Evolutionary conservation across 352 stramenopile genomes (phyloP), one percentile per base, ranked within the genome.

Genomic region (Globisporangium mamillatum): DNA sequence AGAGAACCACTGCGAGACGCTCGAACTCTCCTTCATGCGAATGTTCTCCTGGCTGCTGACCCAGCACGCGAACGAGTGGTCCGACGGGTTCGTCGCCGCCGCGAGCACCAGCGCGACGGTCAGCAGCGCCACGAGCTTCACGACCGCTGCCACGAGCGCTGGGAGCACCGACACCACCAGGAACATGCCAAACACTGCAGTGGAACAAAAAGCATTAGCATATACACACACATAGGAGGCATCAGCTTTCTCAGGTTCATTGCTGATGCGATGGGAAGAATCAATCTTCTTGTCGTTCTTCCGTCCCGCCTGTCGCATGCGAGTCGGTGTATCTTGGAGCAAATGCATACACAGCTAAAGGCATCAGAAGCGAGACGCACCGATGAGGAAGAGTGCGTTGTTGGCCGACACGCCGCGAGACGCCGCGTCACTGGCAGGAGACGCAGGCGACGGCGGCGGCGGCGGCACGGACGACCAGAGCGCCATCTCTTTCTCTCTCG

Each of bases 61-160:
- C 85, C 85, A 93, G 36, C 75, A 64, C 20, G 85, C 85, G 53
- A 93, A 93, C 53, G 82, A 91, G 46, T 87, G 76, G 61, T 93
- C 82, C 25, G 81, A 81, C 58, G 85, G 85, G 57, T 93, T 93
- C 16, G 75, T 90, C n/a, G 63, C 72, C 8, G 74, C 79, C 1
- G 76, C 82, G 18, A 69, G 54, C 5, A 79, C 16, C 5, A 81
- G 25, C 0, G 77, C 54, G 14, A 77, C 36, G 10, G 36, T 32
- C 2, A 85, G 32, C 1, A 93, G 68, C n/a, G 65, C 68, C 7
- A 75, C 32, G 22, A 81, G 66, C 46, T 83, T 83, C 9, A 81
- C 41, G 12, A 90, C 48, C 34, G 82, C 75, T 3, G 70, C 66
- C 7, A 92, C 9, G 3, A 92, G 81, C 44, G 78, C 81, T 27